Conservation (phyloP, 140 eudicot genomes). For the Oenanthe javanica region DNA sequence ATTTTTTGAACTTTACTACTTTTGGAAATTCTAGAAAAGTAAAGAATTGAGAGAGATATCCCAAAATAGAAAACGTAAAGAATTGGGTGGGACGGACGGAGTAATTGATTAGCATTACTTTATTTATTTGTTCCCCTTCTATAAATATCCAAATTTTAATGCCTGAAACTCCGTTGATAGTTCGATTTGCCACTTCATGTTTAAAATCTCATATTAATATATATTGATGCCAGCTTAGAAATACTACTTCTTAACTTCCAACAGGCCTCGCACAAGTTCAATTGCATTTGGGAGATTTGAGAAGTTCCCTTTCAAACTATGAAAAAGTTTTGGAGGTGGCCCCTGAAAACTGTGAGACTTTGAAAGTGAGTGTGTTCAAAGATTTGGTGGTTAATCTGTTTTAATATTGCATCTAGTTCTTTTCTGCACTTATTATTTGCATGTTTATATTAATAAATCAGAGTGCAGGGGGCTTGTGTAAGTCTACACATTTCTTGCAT, state of each 20-base stretch:
- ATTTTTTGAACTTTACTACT: background rate
- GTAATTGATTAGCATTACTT: background rate
- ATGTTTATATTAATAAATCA: background rate
- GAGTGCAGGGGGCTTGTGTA: background rate
- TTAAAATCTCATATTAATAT: background rate
- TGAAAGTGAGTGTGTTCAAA: constrained; percentile 50
- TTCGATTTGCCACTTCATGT: background rate
- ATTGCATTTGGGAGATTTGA: constrained; percentile 75
- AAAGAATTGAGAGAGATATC: background rate
- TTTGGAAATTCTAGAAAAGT: background rate
- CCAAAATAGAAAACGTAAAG: no score
- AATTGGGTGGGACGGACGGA: background rate
- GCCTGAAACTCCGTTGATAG: no score
- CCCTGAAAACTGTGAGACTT: constrained; percentile 91
- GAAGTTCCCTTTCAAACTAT: constrained; percentile 83
- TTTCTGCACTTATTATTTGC: background rate
- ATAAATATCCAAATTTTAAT: no score
- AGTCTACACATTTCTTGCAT: background rate
- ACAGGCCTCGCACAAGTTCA: constrained; percentile 97
- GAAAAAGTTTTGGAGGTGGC: constrained; percentile 95
- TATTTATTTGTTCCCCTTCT: background rate
- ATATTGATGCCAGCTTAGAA: background rate
- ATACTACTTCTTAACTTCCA: constrained; percentile 12
- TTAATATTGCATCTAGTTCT: background rate
- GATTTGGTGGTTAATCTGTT: background rate